Base-by-base conservation (phyloP, 352 stramenopile genomes). In the Globisporangium radiosum region DNA sequence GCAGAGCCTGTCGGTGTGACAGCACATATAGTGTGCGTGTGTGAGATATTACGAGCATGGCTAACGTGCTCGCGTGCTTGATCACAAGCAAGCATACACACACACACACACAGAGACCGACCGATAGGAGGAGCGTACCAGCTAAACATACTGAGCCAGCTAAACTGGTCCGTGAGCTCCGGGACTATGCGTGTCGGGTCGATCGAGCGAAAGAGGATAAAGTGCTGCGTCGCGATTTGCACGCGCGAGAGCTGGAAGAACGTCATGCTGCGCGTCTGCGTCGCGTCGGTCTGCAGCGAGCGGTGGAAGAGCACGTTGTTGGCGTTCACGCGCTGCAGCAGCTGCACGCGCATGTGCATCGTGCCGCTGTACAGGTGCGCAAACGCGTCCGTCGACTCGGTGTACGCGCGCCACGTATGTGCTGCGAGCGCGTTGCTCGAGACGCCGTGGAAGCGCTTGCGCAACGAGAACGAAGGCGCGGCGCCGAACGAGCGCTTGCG, bases 221-320 rank as follows among this genome's bases (percentile, higher is more conserved):
- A 67, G 39, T 62, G 55, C 47, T 66, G 61, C n/a, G 51, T 10
- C 0, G 67, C 58, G 5, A 63, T 43, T 9, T 66, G 56, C 53
- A 69, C 51, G 25, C 67, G 52, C 44, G 67, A 64, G 53, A 75
- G 60, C 25, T 75, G 64, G 53, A 78, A 78, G 64, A 73, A 73
- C 38, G 70, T 75, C 42, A 60, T 50, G 25, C 66, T 66, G 10
- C 62, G 70, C 8, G 60, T 33, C 49, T 36, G 43, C 5, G 70
- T 59, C 51, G 59, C 48, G n/a, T 77, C 63, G 9, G 67, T 73
- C 47, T 66, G 62, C 8, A 78, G 60, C 15, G 63, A 65, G 4
- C 70, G 67, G 36, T 61, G 65, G 47, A 78, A 70, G 15, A 78
- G 54, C 47, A 71, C 56, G 47, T 69, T 64, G 62, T 67, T 55